Base-by-base conservation (phyloP, 805 yeast genomes). In the Dipodascus geniculatus region DNA sequence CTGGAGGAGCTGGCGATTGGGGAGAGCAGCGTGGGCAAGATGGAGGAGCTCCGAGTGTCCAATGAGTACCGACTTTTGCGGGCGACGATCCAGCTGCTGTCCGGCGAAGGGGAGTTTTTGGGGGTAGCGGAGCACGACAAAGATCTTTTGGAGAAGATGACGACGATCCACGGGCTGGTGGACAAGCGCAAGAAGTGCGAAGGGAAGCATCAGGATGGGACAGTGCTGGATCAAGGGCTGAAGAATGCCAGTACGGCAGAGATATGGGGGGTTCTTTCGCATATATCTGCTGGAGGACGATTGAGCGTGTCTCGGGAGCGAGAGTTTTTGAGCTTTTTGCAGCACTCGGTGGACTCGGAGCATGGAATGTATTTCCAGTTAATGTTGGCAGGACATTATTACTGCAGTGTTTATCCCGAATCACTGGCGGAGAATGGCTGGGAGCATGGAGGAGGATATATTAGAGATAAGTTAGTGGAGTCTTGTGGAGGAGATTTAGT, bases 31-130 rank as follows among this genome's bases (percentile, higher is more conserved):
- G 57, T 55, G 6, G 48, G 51, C 16, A 56, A 55, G 47, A 58
- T 66, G 19, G 71, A 67, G 54, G 68, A 67, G 55, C 61, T 67
- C 49, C 60, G 66, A n/a, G 61, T 65, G 14, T 58, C 67, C 14
- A 62, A 60, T 24, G 66, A 67, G 53, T 67, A 66, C 58, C 57
- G 58, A 44, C 57, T 66, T 35, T 53, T 67, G 42, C 55, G 69
- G 2, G 59, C 57, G 42, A 42, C 58, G 38, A 54, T 54, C n/a
- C 63, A 60, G 48, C 50, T 59, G 19, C 16, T 58, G 22, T 23
- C 38, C 2, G 51, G 54, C 54, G 55, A 58, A 24, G 49, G 47
- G 22, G 58, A 56, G 50, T 53, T 56, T 50, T 51, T 61, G n/a
- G 53, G 54, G 1, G 61, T 57, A 3, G 51, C 57, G n/a, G 57